Conservation (phyloP, 208 protist genomes). For the Acanthamoeba healyi region DNA sequence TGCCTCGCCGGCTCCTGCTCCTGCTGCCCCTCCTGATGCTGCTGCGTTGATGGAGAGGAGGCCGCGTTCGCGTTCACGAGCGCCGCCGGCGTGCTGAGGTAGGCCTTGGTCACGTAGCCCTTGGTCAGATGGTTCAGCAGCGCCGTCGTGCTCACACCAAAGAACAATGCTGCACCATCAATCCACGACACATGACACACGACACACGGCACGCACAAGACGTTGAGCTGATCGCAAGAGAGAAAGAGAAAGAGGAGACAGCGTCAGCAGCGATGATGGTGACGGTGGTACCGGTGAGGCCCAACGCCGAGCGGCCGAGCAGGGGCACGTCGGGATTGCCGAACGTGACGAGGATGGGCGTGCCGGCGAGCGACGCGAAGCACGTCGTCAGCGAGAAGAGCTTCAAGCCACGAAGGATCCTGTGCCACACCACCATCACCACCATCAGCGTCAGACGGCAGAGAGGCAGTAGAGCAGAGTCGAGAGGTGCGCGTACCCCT, state of each 20-base stretch:
- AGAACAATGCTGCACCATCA: neutral
- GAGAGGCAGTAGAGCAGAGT: neutral
- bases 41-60: neutral
- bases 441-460: neutral
- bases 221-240: no score
- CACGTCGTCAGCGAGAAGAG: constrained; percentile 55
- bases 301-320: constrained; percentile 24
- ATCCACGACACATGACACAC: no score
- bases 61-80: neutral
- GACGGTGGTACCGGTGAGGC: neutral
- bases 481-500: neutral
- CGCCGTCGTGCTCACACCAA: constrained; percentile 37
- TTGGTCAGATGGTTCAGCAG: constrained; percentile 37
- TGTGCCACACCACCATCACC: neutral
- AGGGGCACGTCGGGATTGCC: constrained; percentile 37
- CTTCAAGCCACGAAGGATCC: constrained; percentile 8
- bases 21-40: neutral
- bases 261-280: neutral
- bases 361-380: constrained; percentile 25
- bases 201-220: no score
- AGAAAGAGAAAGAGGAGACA: no score
- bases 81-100: neutral
- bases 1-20: neutral
- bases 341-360: constrained; percentile 10
- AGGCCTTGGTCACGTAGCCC: constrained; percentile 51